These are phyloP conservation scores for Blastocystis sp. DNA, from an alignment of 352 stramenopile genomes.

Conservation along the genomic window DNA sequence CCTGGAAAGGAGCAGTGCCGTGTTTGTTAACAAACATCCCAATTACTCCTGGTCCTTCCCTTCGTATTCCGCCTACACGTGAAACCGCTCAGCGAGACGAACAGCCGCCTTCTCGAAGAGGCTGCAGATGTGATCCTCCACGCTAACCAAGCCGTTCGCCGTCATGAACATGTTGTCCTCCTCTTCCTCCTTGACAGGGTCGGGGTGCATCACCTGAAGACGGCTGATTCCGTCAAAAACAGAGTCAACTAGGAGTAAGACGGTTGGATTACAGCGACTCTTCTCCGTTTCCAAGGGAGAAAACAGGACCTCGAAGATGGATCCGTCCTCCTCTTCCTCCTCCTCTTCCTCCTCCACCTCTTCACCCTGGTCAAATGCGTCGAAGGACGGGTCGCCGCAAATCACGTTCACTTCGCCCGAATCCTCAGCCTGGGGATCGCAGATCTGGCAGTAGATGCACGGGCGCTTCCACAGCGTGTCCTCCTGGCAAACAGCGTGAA, in stretches of 20 bases:
- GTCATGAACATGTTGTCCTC: conserved; percentile 63
- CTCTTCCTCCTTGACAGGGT: conserved; percentile 43
- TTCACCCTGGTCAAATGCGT: no score
- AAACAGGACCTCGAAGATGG: conserved; percentile 48
- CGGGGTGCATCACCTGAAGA: conserved; percentile 36
- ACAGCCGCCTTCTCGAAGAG: conserved; percentile 50
- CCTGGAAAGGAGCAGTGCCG: neutral
- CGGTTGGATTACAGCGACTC: neutral
- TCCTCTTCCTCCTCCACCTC: conserved; percentile 12
- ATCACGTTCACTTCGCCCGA: neutral
- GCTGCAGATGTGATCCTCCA: conserved; percentile 36
- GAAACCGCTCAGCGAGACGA: neutral
- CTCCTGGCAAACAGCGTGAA: conserved; percentile 50
- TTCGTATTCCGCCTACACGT: conserved; percentile 30
- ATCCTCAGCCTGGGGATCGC: conserved; percentile 6
- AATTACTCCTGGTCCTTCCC: neutral
- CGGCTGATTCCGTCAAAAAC: conserved; percentile 41
- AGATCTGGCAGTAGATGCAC: conserved; percentile 66
- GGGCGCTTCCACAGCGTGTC: neutral
- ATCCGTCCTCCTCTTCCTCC: conserved; percentile 31
- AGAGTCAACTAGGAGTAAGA: conserved; percentile 24
- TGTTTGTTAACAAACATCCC: conserved; percentile 15
- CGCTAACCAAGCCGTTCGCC: conserved; percentile 41
- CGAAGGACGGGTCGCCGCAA: no score
- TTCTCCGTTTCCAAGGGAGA: neutral